A percentile compares a stretch with the other conserved stretches of the same genome.
Conservation (phyloP, 2,329 filamentous ascomycete genomes). For the Aspergillus transmontanensis region DNA sequence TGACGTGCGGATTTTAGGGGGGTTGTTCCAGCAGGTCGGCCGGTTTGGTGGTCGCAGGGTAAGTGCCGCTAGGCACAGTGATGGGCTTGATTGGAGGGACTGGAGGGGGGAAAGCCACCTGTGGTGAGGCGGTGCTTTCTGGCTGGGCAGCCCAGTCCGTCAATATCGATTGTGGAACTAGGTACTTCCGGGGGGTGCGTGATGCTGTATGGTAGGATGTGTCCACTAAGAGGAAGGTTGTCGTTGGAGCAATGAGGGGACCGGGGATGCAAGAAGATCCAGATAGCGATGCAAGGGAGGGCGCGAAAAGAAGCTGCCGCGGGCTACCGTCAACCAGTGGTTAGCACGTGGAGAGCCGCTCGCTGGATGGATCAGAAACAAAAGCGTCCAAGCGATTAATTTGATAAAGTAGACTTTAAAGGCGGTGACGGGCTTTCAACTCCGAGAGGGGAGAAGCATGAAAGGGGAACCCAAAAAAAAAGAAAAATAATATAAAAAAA, state of each 20-base stretch:
- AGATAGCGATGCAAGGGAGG: conserved; percentile 26
- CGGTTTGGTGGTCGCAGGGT: conserved; percentile 20
- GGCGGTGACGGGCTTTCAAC: conserved; percentile 14
- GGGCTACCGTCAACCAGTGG: conserved; percentile 23
- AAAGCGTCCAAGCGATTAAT: background rate
- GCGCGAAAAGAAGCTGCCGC: conserved; percentile 23
- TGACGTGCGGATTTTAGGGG: conserved; percentile 34
- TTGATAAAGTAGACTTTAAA: conserved; percentile 5
- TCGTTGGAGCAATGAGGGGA: conserved; percentile 17
- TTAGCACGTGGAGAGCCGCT: conserved; percentile 29
- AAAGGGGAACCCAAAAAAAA: background rate
- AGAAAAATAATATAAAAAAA: background rate
- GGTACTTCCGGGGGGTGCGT: conserved; percentile 11
- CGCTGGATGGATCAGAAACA: conserved; percentile 13
- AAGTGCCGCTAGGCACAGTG: conserved; percentile 15
- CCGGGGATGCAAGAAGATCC: conserved; percentile 24
- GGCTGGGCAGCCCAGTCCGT: conserved; percentile 20
- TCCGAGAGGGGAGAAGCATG: background rate
- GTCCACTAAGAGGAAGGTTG: background rate
- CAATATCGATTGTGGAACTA: conserved; percentile 13
- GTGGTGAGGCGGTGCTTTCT: conserved; percentile 28
- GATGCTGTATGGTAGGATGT: conserved; percentile 21
- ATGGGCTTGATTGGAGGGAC: conserved; percentile 26
- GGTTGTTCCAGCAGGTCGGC: conserved; percentile 26
- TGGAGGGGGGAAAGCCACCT: conserved; percentile 23